These are phyloP conservation scores for Jacaranda mimosifolia DNA, from an alignment of 257 asterid genomes.

Conservation along the genomic window DNA sequence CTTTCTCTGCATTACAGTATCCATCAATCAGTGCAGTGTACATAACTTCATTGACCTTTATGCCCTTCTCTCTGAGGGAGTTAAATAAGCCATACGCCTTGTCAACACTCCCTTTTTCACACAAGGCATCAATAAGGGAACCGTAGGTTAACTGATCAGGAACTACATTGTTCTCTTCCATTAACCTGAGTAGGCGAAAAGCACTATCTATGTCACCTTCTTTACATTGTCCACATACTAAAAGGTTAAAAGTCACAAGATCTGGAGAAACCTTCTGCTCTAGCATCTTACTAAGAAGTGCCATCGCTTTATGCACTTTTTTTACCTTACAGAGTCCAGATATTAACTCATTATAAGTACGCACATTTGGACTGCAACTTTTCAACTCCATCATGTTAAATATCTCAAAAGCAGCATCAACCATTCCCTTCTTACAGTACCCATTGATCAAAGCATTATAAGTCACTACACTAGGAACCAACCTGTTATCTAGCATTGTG, in stretches of 20 bases:
- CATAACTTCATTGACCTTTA: constrained; percentile 56
- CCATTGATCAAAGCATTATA: constrained; percentile 78
- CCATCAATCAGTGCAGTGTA: constrained; percentile 74
- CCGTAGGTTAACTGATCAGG: constrained; percentile 76
- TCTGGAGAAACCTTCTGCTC: constrained; percentile 57
- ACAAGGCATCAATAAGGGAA: constrained; percentile 62
- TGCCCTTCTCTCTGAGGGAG: constrained; percentile 60
- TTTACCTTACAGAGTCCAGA: constrained; percentile 63
- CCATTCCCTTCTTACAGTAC: constrained; percentile 66
- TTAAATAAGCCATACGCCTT: constrained; percentile 56
- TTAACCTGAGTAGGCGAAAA: constrained; percentile 63
- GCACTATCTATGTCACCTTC: constrained; percentile 69
- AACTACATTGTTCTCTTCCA: constrained; percentile 61
- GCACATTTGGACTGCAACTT: constrained; percentile 60
- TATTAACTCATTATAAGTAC: constrained; percentile 78
- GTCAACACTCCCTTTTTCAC: constrained; percentile 63
- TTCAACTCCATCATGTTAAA: constrained; percentile 59
- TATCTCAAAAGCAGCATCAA: constrained; percentile 62
- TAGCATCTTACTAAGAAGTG: constrained; percentile 65
- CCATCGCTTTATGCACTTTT: constrained; percentile 76
- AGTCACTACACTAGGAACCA: constrained; percentile 66
- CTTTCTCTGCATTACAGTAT: constrained; percentile 56
- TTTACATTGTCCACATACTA: constrained; percentile 74
- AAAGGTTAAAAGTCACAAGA: constrained; percentile 65
- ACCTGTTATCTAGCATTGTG: constrained; percentile 55